phyloP scores from a whole-genome alignment of 805 yeast genomes.

The Wickerhamiella sergipiensis region DNA sequence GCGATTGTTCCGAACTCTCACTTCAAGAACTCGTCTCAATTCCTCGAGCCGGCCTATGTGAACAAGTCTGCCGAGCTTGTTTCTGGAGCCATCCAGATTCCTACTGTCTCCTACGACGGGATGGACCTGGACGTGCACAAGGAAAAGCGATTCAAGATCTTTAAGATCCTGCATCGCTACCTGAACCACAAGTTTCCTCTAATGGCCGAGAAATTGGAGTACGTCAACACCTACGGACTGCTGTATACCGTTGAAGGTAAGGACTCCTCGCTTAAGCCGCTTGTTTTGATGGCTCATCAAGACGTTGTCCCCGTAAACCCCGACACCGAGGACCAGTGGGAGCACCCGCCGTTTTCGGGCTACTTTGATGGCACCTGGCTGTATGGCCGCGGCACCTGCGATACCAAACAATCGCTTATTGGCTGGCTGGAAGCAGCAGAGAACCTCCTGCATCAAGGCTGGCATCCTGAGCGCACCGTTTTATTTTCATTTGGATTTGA shows the following conservation, averaged over 20 bases:
- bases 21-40: conserved; percentile 4
- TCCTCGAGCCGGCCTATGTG: conserved; percentile 8
- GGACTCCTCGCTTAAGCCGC: conserved; percentile 39
- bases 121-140: conserved; percentile 32
- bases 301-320: conserved; percentile 69
- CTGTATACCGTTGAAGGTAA: conserved; percentile 52
- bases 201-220: conserved; percentile 34
- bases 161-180: conserved; percentile 38
- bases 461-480: conserved; percentile 47
- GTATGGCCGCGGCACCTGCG: conserved; percentile 70
- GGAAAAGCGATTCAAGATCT: conserved; percentile 36
- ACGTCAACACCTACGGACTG: conserved; percentile 49
- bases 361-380: conserved; percentile 49
- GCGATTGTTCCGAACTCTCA: conserved; percentile 2
- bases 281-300: conserved; percentile 61
- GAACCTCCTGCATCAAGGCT: conserved; percentile 36
- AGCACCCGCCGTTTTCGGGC: conserved; percentile 52
- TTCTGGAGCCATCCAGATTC: conserved; percentile 44
- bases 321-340: conserved; percentile 45
- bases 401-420: conserved; percentile 57
- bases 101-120: conserved; percentile 51
- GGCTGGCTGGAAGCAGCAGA: conserved; percentile 59
- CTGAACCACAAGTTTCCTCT: conserved; percentile 42
- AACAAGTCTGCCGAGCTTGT: conserved; percentile 9
- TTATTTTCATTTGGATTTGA: conserved; percentile 63